Evolutionary conservation across 2,329 filamentous ascomycete genomes (phyloP), one percentile per base, ranked within the genome.

Genomic region (Ophiostoma sp.): DNA sequence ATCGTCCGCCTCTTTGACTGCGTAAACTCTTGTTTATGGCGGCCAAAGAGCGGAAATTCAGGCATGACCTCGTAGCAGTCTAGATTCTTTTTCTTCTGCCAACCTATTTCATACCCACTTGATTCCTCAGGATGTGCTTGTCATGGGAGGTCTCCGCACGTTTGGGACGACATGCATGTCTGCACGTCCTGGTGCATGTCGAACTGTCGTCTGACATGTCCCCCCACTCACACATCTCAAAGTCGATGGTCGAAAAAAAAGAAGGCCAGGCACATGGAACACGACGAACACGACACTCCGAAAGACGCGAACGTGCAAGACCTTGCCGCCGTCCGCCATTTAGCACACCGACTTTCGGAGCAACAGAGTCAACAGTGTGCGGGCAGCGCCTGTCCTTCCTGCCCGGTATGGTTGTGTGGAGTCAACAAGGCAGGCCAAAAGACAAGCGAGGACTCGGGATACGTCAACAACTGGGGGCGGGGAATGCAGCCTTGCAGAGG

Each of bases 401-500:
- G 55, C 33, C 28, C 28, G 28, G 55, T 59, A 17, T 59, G 28
- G 1, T 19, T 55, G 50, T 55, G 50, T 25, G 22, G 11, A 25
- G 22, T 15, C 48, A 22, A 22, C 19, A 17, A 52, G 6, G 22
- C 19, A 8, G n/a, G n/a, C 12, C 12, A 45, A 50, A 2, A 19
- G 12, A 6, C 22, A 31, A 59, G 55, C 22, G 28, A 33, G 15
- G 15, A 15, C 55, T 33, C 28, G 55, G 55, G 28, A 36, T 33
- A 59, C 55, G 55, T 33, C 55, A 9, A 59, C 55, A 28, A 19
- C 55, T 28, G 12, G 52, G 12, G 42, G 55, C 28, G 28, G 28
- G 55, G 55, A 59, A 33, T 59, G 55, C 28, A 59, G 55, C 55
- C 55, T 59, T 59, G 55, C 55, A 59, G 55, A 28, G 42, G 15